A percentile compares a stretch with the other conserved stretches of the same genome.
These are phyloP conservation scores for Scedosporium boydii DNA, from an alignment of 2,329 filamentous ascomycete genomes.

Conservation along the genomic window DNA sequence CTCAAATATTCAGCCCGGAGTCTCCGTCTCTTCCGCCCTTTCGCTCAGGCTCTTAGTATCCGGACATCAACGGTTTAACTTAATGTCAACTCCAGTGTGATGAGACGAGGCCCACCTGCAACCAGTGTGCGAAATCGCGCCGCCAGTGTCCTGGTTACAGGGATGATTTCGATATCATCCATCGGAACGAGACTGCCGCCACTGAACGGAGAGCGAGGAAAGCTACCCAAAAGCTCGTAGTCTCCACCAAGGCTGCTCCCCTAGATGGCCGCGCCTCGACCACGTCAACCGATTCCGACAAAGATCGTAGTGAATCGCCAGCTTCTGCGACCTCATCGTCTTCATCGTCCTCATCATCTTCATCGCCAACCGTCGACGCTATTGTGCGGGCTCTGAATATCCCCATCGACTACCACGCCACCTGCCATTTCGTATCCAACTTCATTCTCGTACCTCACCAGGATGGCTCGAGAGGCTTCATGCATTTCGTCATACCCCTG, in stretches of 20 bases:
- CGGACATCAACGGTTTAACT: neutral
- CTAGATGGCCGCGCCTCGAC: neutral
- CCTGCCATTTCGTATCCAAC: conserved; percentile 51
- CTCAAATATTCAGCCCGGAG: neutral
- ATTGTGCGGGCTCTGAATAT: conserved; percentile 29
- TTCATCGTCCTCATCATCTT: conserved; percentile 9
- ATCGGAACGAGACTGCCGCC: conserved; percentile 62
- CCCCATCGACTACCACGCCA: conserved; percentile 44
- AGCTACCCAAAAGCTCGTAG: conserved; percentile 37
- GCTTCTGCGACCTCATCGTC: conserved; percentile 10
- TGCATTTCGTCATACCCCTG: conserved; percentile 50
- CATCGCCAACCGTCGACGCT: conserved; percentile 10
- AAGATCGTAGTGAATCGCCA: conserved; percentile 12
- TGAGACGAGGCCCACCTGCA: conserved; percentile 56
- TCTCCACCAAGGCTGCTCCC: conserved; percentile 18
- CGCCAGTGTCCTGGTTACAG: conserved; percentile 58
- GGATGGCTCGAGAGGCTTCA: conserved; percentile 39
- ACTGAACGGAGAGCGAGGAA: conserved; percentile 54
- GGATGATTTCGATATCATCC: conserved; percentile 63
- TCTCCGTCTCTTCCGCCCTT: neutral
- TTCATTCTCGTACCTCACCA: conserved; percentile 45
- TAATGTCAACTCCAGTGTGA: conserved; percentile 42
- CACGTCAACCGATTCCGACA: conserved; percentile 12
- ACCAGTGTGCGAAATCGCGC: conserved; percentile 54
- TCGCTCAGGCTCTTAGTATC: neutral